Conservation (phyloP, 345 rosid genomes). For the Aquilaria sinensis region DNA sequence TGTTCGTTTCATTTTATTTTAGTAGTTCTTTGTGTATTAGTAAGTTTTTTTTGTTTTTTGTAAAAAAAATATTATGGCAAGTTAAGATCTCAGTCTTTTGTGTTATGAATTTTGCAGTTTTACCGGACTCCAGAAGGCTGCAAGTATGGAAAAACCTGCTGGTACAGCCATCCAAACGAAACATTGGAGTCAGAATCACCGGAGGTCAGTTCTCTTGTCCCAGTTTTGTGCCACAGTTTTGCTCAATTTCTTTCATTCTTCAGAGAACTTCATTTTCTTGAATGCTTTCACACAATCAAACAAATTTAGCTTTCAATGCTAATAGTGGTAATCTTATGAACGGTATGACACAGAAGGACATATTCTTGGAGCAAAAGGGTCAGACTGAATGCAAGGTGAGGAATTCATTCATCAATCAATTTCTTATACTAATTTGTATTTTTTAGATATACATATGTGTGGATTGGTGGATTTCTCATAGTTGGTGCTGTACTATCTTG, state of each 20-base stretch:
- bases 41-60: too few species aligned
- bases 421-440: too few species aligned
- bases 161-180: conserved; percentile 22
- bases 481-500: too few species aligned
- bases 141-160: conserved; percentile 24
- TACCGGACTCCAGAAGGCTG: conserved; percentile 22
- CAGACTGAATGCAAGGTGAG: conserved; percentile 26
- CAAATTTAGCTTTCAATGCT: too few species aligned
- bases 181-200: conserved; percentile 9
- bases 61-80: too few species aligned
- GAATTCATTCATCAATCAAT: background rate
- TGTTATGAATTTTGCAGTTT: conserved; percentile 18
- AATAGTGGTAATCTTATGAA: background rate
- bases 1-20: too few species aligned
- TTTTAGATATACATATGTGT: too few species aligned
- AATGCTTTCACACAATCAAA: too few species aligned
- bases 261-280: background rate
- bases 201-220: conserved; percentile 13
- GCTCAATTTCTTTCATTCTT: background rate
- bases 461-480: too few species aligned
- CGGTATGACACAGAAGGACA: conserved; percentile 12
- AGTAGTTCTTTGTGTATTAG: too few species aligned
- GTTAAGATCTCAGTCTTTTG: conserved; percentile 1
- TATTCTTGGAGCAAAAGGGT: conserved; percentile 2
- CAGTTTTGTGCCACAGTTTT: background rate